A percentile compares a stretch with the other conserved stretches of the same genome.
Evolutionary conservation across 768 basidiomycete genomes (phyloP).

Genomic region (Boletus insuetus): DNA sequence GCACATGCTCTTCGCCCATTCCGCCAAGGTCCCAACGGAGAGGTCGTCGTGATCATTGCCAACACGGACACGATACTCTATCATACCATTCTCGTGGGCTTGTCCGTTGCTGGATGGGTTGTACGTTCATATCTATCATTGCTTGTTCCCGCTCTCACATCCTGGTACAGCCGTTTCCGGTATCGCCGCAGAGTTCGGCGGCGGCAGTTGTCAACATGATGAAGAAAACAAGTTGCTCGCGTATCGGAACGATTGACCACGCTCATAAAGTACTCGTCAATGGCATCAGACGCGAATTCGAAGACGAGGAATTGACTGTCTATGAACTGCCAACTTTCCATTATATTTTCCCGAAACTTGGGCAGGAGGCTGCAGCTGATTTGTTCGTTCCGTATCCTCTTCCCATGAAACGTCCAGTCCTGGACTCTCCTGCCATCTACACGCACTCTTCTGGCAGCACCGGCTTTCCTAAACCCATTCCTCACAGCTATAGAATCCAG

Average conservation of each 20-base stretch:
- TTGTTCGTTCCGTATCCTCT: conserved; percentile 11
- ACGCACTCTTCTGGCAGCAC: conserved; percentile 38
- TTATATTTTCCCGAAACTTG: conserved; percentile 37
- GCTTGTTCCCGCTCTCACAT: not conserved
- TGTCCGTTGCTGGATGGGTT: not conserved
- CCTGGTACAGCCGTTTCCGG: not conserved
- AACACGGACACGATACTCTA: not conserved
- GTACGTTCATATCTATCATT: no score
- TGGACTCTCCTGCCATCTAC: conserved; percentile 15
- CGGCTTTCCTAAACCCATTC: conserved; percentile 44
- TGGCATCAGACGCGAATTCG: not conserved
- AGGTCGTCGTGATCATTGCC: not conserved
- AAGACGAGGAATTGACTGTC: not conserved
- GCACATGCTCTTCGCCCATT: not conserved
- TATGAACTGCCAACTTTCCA: conserved; percentile 17
- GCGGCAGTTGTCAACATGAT: not conserved
- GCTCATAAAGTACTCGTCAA: conserved; percentile 11
- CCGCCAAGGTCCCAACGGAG: not conserved
- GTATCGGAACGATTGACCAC: conserved; percentile 9
- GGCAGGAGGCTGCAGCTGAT: conserved; percentile 1
- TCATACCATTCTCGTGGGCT: not conserved
- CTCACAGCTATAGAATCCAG: conserved; percentile 31
- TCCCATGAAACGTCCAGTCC: not conserved
- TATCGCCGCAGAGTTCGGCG: not conserved
- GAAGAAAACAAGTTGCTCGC: conserved; percentile 9